Base-by-base conservation (phyloP, 305 asterid genomes). In the Fraxinus albicans region DNA sequence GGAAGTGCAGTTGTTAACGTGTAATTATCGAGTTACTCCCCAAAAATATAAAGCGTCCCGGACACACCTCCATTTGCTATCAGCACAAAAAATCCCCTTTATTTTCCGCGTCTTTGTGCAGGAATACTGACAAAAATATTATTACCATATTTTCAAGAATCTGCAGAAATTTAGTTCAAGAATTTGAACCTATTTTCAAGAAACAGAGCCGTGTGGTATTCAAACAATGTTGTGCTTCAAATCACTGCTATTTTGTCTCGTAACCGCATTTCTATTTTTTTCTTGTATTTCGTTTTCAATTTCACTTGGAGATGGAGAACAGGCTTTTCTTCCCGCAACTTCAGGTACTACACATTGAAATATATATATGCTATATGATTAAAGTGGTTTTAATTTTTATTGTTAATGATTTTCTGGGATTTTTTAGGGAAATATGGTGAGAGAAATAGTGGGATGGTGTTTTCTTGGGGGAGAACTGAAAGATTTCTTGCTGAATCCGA, bases 401-500 rank as follows among this genome's bases (percentile, higher is more conserved):
- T 12, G 80, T 42, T 75, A 50, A 38, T 42, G 10, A n/a, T 12
- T 42, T 34, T 34, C 19, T 25, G 19, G 35, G 69, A 70, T 77
- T 42, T 69, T 40, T 79, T 50, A 50, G 81, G 85, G 79, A 82
- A 83, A 55, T 10, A 40, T 34, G 80, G 36, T 6, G 89, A 76
- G 78, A 83, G 50, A 8, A 33, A 76, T 33, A 69, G 78, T 31
- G 82, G 76, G 72, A 53, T 34, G 81, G 33, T 67, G 8, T 35
- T 84, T 50, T 77, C 89, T 47, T 83, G 89, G 91, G 83, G 80
- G 7, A 84, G 89, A 80, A 86, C 65, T 42, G 86, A 84, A 81
- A 92, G 97, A 81, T 81, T 89, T 70, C 91, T 94, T 55, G 91
- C 83, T 76, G 93, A 89, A 75, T 83, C 88, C 38, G 82, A 81